Evolutionary conservation across 78 protist species (phyloP).

Genomic region (Paratrimastix pyriformis): DNA sequence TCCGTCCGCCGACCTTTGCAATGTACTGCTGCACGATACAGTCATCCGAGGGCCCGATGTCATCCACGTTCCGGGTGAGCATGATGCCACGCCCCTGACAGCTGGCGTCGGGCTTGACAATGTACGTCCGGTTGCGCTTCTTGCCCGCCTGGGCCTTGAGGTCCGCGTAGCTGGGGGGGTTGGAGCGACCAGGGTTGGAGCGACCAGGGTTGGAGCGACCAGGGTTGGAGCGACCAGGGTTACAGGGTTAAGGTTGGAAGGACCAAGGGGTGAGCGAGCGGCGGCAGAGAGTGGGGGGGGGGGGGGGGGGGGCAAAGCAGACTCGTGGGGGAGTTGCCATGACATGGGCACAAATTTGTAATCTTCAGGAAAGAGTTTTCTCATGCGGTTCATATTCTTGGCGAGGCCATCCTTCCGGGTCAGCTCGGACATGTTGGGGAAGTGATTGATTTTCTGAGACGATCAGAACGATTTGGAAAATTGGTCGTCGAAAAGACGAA

Average conservation of each 20-base stretch:
- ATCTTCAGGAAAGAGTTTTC: slow-evolving; percentile 2
- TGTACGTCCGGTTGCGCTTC: slow-evolving; percentile 2
- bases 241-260: no score
- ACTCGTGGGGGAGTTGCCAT: slow-evolving; percentile 35
- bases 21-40: slow-evolving; percentile 28
- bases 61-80: slow-evolving; percentile 12
- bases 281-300: no score
- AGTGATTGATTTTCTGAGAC: slow-evolving; percentile 36
- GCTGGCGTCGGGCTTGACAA: slow-evolving; percentile 28
- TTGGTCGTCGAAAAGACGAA: not conserved
- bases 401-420: slow-evolving; percentile 45
- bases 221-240: no score
- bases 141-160: no score
- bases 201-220: no score
- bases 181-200: no score
- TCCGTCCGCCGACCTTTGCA: no score
- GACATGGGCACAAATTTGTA: slow-evolving; percentile 32
- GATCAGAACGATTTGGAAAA: not conserved
- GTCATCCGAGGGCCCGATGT: slow-evolving; percentile 1
- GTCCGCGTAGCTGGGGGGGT: no score
- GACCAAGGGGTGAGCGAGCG: no score
- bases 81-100: slow-evolving; percentile 41
- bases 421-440: slow-evolving; percentile 44
- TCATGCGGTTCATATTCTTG: slow-evolving; percentile 30
- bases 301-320: no score